Evolutionary conservation across 306 rosid genomes (phyloP).

Genomic region (Potentilla sterilis): DNA sequence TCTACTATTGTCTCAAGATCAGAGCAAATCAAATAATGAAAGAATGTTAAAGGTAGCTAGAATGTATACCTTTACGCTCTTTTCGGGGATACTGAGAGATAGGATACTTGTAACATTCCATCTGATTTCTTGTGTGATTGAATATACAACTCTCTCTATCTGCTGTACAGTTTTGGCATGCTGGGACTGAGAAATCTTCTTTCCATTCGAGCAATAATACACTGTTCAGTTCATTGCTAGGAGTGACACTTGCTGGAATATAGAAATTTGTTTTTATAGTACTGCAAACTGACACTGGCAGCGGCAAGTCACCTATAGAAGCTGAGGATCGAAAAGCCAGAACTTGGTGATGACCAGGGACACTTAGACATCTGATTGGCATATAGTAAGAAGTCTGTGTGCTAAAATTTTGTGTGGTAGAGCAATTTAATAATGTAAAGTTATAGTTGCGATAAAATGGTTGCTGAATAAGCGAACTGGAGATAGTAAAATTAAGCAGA

Average conservation of each 20-base stretch:
- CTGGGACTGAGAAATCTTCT: neutral
- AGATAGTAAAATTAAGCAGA: conserved; percentile 2
- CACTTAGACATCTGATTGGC: neutral
- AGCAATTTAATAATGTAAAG: neutral
- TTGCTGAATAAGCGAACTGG: neutral
- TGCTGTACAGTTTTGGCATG: neutral
- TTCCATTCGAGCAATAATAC: neutral
- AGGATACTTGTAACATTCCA: neutral
- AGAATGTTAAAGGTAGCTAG: too few relatives aligned
- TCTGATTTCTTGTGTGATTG: neutral
- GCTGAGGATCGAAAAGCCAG: neutral
- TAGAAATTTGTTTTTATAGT: neutral
- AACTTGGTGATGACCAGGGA: conserved; percentile 7
- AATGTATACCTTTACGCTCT: too few relatives aligned
- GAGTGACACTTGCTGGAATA: neutral
- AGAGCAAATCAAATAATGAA: too few relatives aligned
- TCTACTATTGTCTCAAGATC: too few relatives aligned
- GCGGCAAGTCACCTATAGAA: neutral
- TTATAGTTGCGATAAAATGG: too few relatives aligned
- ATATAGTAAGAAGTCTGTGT: rapidly evolving
- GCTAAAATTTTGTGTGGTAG: neutral
- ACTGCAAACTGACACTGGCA: neutral
- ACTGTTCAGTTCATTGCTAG: neutral
- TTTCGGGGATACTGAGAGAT: too few relatives aligned
- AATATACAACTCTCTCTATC: rapidly evolving